Base-by-base conservation (phyloP, 2,329 filamentous ascomycete species). In the Calonectria henricotiae region DNA sequence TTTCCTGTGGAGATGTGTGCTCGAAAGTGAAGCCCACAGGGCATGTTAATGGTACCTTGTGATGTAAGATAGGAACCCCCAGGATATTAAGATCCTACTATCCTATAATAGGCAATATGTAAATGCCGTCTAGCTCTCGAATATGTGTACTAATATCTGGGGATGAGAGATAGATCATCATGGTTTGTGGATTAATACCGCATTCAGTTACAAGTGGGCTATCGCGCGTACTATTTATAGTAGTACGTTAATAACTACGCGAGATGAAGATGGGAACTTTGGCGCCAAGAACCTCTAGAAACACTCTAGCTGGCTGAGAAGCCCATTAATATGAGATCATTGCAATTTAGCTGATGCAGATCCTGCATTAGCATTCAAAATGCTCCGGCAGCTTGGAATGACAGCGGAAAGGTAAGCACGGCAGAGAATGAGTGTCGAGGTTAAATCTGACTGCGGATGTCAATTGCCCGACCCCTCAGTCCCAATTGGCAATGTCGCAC, bases 101-200 rank as follows among this genome's bases (percentile, higher is more conserved):
- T 39, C 27, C 51, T 39, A n/a, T 11, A 58, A 58, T 39, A 25
- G 35, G 20, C 32, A 39, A n/a, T 7, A 23, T n/a, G 8, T 39
- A 58, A 55, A 58, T 58, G 35, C 51, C 51, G 51, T 32, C 51
- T 20, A 58, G 51, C n/a, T 20, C n/a, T 39, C 51, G 35, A 25
- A 39, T 58, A 39, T 58, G 13, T 58, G 20, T 23, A 30, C 39
- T 17, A 58, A 58, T 37, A 35, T 58, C 5, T 39, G 32, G 23
- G 12, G 17, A n/a, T 8, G 51, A 23, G 12, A 1, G 2, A 25
- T 25, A 8, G 32, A 17, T 17, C n/a, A 37, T 3, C 12, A n/a
- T 58, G 51, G 20, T 39, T 39, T 39, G 51, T 58, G 51, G 51
- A 58, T 58, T 58, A 58, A 58, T 58, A 17, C n/a, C 51, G 51